Percentiles rank a stretch among this genome's conserved stretches.
Evolutionary conservation across 1,284 basidiomycete species (phyloP).

Genomic region (Ceratobasidium sp.): DNA sequence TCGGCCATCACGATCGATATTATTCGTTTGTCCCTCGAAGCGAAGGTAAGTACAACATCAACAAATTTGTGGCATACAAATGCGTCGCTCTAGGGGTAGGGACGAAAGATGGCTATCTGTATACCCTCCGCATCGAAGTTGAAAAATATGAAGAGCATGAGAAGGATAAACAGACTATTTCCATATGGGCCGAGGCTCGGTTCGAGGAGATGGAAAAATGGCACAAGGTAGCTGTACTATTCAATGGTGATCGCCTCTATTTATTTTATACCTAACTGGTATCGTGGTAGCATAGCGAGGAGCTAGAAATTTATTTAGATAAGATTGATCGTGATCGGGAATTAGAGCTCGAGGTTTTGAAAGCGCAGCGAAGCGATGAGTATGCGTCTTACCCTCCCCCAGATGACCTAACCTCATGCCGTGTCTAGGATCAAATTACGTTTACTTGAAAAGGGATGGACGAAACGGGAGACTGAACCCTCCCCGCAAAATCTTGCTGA

Average conservation of each 20-base stretch:
- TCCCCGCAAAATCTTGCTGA: not conserved
- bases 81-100: too few species aligned
- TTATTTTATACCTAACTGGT: not conserved
- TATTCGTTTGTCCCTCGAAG: too few species aligned
- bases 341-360: not conserved
- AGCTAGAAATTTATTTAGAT: not conserved
- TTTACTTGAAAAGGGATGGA: conserved; percentile 42
- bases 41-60: too few species aligned
- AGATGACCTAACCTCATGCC: not conserved
- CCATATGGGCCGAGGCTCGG: not conserved
- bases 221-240: not conserved
- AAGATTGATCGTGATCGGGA: not conserved
- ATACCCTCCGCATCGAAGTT: too few species aligned
- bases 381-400: too few species aligned
- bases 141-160: too few species aligned
- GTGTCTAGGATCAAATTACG: conserved; percentile 5
- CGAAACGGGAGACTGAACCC: conserved; percentile 19
- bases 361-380: not conserved
- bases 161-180: too few species aligned
- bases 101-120: too few species aligned
- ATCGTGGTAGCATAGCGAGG: not conserved
- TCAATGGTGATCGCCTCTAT: too few species aligned
- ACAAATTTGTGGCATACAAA: too few species aligned
- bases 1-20: too few species aligned
- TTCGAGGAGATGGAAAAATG: not conserved